Evolutionary conservation across 257 asterid genomes (phyloP).

Genomic region (Solanum clarkiae): DNA sequence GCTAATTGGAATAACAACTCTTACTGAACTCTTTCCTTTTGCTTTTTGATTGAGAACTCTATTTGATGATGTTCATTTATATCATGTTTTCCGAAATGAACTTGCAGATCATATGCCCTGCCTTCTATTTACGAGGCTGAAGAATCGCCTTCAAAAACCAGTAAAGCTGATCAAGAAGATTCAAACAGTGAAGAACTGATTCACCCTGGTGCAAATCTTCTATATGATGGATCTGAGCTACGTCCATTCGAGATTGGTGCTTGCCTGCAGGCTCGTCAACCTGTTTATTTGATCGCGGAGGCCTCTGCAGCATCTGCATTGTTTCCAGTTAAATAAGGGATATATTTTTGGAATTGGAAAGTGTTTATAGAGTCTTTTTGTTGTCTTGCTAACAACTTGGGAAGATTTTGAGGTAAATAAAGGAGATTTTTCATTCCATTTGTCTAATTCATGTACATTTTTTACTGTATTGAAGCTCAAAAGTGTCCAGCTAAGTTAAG

Average conservation of each 20-base stretch:
- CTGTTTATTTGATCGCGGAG: constrained; percentile 75
- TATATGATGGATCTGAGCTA: constrained; percentile 80
- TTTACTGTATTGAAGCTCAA: no score
- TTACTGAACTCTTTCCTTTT: no score
- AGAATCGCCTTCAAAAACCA: constrained; percentile 35
- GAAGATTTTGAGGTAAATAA: background rate
- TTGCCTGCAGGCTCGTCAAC: constrained; percentile 96
- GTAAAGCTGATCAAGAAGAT: constrained; percentile 65
- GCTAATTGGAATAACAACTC: no score
- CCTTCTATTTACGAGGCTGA: constrained; percentile 62
- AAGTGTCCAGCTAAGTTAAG: no score
- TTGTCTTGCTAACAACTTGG: background rate
- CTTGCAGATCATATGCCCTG: constrained; percentile 79
- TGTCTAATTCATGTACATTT: background rate
- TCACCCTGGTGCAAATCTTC: constrained; percentile 87
- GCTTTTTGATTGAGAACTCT: no score
- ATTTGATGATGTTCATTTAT: no score
- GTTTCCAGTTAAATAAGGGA: constrained; percentile 28
- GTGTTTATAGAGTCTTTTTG: background rate
- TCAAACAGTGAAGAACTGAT: constrained; percentile 70
- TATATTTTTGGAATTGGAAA: background rate
- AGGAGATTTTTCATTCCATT: background rate
- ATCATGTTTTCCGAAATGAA: constrained; percentile 4
- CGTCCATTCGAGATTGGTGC: constrained; percentile 92
- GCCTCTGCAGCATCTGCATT: constrained; percentile 76